These are phyloP conservation scores for Nothophoma quercina DNA, from an alignment of 2,329 filamentous ascomycete genomes.

Conservation along the genomic window DNA sequence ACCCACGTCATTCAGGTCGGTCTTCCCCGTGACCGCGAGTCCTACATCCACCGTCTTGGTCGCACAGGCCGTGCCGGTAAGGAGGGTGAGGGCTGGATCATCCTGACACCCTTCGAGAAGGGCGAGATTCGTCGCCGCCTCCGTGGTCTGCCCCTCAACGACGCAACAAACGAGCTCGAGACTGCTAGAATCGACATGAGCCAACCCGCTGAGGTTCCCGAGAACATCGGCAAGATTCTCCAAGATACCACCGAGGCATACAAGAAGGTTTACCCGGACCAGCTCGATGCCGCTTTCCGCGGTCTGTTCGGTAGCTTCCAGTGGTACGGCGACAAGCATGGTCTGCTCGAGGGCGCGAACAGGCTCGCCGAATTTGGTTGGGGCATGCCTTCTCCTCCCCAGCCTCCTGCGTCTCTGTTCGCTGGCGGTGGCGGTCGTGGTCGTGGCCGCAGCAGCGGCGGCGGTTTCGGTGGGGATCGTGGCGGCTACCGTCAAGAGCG, in stretches of 20 bases:
- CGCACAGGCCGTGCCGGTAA: conserved; percentile 72
- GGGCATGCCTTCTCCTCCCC: conserved; percentile 54
- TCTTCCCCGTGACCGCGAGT: conserved; percentile 54
- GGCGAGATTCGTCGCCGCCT: conserved; percentile 60
- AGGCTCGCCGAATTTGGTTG: conserved; percentile 56
- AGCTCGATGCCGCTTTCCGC: conserved; percentile 62
- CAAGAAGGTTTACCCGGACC: conserved; percentile 49
- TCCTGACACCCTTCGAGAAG: conserved; percentile 66
- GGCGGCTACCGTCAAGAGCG: conserved; percentile 18
- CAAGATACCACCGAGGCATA: conserved; percentile 55
- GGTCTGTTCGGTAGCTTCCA: conserved; percentile 64
- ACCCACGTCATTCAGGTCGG: conserved; percentile 62
- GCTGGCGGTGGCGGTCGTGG: conserved; percentile 20
- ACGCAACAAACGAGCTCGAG: conserved; percentile 61
- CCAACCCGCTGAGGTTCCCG: conserved; percentile 51
- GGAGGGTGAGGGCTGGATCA: conserved; percentile 73
- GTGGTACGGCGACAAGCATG: conserved; percentile 52
- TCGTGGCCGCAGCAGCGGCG: conserved; percentile 23
- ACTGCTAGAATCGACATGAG: conserved; percentile 59
- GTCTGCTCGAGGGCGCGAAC: conserved; percentile 55
- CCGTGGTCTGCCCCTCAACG: conserved; percentile 64
- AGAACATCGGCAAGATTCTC: conserved; percentile 55
- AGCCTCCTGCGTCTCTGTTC: conserved; percentile 35
- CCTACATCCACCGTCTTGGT: conserved; percentile 61
- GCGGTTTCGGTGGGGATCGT: conserved; percentile 18